Percentiles rank a stretch among this genome's conserved stretches.
These are phyloP conservation scores for Plasmodiophora brassicae DNA, from an alignment of 208 protist species.

Conservation along the genomic window DNA sequence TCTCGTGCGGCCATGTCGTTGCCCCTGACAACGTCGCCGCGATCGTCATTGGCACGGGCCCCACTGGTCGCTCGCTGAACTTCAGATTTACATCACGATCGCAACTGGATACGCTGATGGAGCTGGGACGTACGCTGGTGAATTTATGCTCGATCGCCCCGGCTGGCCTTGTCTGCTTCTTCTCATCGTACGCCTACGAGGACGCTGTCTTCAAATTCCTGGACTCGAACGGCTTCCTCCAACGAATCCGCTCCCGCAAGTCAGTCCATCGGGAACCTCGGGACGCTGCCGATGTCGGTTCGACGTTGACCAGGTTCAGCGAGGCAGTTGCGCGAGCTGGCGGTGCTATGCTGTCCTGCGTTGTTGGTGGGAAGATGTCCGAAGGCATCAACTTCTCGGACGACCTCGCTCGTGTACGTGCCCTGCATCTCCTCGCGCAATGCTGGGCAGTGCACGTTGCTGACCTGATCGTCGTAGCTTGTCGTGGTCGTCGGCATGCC, in stretches of 20 bases:
- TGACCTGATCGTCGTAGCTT: neutral
- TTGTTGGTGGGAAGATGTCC: conserved; percentile 31
- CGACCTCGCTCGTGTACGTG: conserved; percentile 19
- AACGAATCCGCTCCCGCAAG: neutral
- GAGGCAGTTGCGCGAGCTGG: neutral
- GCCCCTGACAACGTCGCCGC: neutral
- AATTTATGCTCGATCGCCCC: neutral
- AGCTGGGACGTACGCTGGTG: neutral
- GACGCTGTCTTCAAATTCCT: neutral
- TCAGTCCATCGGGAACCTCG: neutral
- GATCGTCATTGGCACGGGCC: neutral
- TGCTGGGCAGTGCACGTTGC: too few relatives aligned
- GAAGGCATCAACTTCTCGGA: conserved; percentile 46
- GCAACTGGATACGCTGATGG: neutral
- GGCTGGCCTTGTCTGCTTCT: neutral
- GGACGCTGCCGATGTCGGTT: neutral
- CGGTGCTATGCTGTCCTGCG: conserved; percentile 26
- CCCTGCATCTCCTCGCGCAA: neutral
- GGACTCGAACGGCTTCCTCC: neutral
- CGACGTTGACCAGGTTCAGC: neutral
- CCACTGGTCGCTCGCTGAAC: neutral
- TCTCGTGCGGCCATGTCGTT: conserved; percentile 20
- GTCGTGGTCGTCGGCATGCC: neutral
- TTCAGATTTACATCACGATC: neutral
- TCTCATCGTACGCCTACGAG: conserved; percentile 17